phyloP scores from a whole-genome alignment of 2,329 filamentous ascomycete genomes.

The Paraphoma chrysanthemicola region DNA sequence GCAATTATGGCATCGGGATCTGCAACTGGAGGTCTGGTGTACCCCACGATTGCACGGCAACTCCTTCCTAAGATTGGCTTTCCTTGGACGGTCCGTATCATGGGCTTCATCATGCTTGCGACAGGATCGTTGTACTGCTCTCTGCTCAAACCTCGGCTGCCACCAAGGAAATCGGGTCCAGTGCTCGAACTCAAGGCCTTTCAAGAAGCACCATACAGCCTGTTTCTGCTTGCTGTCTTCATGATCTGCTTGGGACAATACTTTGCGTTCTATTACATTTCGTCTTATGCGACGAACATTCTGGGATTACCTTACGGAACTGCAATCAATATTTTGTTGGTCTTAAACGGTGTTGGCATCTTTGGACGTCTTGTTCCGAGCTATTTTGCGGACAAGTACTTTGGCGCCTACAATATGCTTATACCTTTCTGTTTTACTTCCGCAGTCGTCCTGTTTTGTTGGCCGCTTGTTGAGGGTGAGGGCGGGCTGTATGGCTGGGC shows the following conservation, averaged over 20 bases:
- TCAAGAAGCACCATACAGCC: constrained; percentile 48
- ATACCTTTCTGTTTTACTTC: constrained; percentile 58
- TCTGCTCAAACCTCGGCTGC: constrained; percentile 51
- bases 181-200: constrained; percentile 52
- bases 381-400: constrained; percentile 59
- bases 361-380: constrained; percentile 61
- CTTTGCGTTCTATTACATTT: constrained; percentile 57
- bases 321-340: constrained; percentile 63
- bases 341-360: constrained; percentile 65
- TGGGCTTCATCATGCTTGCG: constrained; percentile 66
- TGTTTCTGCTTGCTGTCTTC: constrained; percentile 46
- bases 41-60: constrained; percentile 62
- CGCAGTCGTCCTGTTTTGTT: constrained; percentile 61
- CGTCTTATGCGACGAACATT: constrained; percentile 48
- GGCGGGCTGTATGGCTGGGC: constrained; percentile 53
- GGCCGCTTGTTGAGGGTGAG: constrained; percentile 58
- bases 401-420: constrained; percentile 64
- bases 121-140: constrained; percentile 45
- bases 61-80: constrained; percentile 68
- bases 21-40: constrained; percentile 68
- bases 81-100: constrained; percentile 67
- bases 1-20: constrained; percentile 67
- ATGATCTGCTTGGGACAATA: constrained; percentile 46
- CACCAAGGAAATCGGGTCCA: constrained; percentile 52
- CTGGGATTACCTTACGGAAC: constrained; percentile 58